Evolutionary conservation across 2,329 filamentous ascomycete genomes (phyloP).

Genomic region (Diaporthe caulivora): DNA sequence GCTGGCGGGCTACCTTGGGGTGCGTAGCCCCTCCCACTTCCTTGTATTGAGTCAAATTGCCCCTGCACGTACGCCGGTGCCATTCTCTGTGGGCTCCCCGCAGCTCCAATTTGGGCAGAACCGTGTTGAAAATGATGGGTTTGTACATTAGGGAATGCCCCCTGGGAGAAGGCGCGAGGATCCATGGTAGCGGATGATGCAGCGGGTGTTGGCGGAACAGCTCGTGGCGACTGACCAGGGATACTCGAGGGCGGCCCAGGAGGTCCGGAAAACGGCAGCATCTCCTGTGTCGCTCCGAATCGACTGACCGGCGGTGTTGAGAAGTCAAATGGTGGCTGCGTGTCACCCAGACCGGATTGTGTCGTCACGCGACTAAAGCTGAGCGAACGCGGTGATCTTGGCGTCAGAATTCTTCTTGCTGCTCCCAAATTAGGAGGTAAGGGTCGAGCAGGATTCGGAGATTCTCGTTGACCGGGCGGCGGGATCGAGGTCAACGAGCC

Average conservation of each 20-base stretch:
- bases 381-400: conserved; percentile 68
- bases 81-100: conserved; percentile 34
- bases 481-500: conserved; percentile 38
- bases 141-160: conserved; percentile 35
- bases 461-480: conserved; percentile 38
- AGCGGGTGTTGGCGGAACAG: conserved; percentile 18
- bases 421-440: conserved; percentile 44
- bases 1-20: conserved; percentile 31
- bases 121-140: conserved; percentile 28
- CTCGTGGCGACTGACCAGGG: conserved; percentile 34
- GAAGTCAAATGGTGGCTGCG: conserved; percentile 45
- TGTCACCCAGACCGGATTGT: conserved; percentile 46
- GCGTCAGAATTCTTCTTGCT: conserved; percentile 66
- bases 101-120: conserved; percentile 17
- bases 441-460: conserved; percentile 35
- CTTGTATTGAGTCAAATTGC: conserved; percentile 37
- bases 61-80: conserved; percentile 37
- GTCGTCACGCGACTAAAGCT: conserved; percentile 57
- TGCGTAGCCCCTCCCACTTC: conserved; percentile 24
- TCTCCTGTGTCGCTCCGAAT: conserved; percentile 41
- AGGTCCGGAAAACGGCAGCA: conserved; percentile 42
- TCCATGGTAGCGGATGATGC: conserved; percentile 35
- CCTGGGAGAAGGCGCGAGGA: conserved; percentile 42
- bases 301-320: conserved; percentile 42
- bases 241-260: conserved; percentile 39